Evolutionary conservation across 1,284 basidiomycete genomes (phyloP).

Genomic region (Stygiomarasmius scandens): DNA sequence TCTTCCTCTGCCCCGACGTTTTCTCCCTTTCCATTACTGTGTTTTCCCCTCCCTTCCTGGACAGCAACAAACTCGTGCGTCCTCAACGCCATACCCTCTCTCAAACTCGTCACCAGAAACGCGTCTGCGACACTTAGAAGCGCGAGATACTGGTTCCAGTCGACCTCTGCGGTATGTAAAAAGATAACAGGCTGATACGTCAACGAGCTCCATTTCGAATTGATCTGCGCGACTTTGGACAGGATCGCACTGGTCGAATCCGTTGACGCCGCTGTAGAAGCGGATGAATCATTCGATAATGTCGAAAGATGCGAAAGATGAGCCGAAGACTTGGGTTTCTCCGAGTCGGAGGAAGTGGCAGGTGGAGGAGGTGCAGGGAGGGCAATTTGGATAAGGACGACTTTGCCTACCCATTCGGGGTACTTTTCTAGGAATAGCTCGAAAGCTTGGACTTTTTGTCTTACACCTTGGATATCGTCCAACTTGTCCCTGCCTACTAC

Average conservation of each 20-base stretch:
- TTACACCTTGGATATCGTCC: conserved; percentile 84
- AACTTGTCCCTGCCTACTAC: conserved; percentile 89
- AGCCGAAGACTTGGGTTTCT: not conserved
- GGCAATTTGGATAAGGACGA: conserved; percentile 86
- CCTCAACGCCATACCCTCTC: conserved; percentile 87
- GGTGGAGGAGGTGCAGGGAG: conserved; percentile 40
- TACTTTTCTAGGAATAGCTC: conserved; percentile 82
- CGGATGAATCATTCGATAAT: not conserved
- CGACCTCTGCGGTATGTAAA: conserved; percentile 85
- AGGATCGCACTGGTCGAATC: conserved; percentile 14
- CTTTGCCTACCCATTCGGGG: conserved; percentile 79
- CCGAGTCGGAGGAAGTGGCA: not conserved
- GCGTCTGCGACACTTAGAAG: conserved; percentile 83
- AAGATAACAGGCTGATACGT: conserved; percentile 91
- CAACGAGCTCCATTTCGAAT: conserved; percentile 79
- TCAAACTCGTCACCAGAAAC: conserved; percentile 82
- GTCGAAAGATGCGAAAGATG: not conserved
- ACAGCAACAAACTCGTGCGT: conserved; percentile 87
- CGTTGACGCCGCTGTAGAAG: conserved; percentile 2
- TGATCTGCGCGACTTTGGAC: conserved; percentile 70
- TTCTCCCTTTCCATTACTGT: not conserved
- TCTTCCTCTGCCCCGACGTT: conserved; percentile 34
- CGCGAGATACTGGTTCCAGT: conserved; percentile 85
- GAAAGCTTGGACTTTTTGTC: conserved; percentile 83
- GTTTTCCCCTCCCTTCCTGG: conserved; percentile 51